Percentiles rank a stretch among this genome's conserved stretches.
These are phyloP conservation scores for Trametes cinnabarina DNA, from an alignment of 768 basidiomycete genomes.

Conservation along the genomic window DNA sequence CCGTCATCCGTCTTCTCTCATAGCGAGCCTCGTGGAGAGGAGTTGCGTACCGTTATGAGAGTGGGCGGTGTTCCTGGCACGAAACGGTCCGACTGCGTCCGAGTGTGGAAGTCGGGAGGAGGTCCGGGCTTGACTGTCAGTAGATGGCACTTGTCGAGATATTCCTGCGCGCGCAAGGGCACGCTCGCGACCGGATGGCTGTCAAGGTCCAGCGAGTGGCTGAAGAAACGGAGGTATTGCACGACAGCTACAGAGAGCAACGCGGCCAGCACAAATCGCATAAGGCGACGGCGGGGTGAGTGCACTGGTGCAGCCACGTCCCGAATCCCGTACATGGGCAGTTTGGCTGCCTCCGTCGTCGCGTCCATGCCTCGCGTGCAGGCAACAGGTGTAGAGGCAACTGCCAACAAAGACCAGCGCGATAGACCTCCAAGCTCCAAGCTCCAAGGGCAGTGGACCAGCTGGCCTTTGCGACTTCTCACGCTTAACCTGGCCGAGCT, in stretches of 20 bases:
- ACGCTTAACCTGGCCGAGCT: too few relatives aligned
- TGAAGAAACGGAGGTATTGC: neutral
- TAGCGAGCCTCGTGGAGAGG: neutral
- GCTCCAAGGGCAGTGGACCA: too few relatives aligned
- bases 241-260: neutral
- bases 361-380: neutral
- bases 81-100: slow-evolving; percentile 64
- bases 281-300: neutral
- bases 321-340: neutral
- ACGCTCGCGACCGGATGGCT: neutral
- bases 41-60: slow-evolving; percentile 29
- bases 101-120: slow-evolving; percentile 44
- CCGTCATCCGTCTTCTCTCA: neutral
- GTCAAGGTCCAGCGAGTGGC: neutral
- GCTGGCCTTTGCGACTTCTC: too few relatives aligned
- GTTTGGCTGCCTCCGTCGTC: neutral
- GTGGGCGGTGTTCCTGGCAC: slow-evolving; percentile 60
- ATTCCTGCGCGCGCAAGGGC: slow-evolving; percentile 24
- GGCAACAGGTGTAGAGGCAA: neutral
- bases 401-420: neutral
- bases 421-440: too few relatives aligned
- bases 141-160: slow-evolving; percentile 44
- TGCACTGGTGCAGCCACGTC: neutral
- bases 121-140: slow-evolving; percentile 43
- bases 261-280: neutral